Conservation (phyloP, 768 basidiomycete species). For the Phylloporus sp. region DNA sequence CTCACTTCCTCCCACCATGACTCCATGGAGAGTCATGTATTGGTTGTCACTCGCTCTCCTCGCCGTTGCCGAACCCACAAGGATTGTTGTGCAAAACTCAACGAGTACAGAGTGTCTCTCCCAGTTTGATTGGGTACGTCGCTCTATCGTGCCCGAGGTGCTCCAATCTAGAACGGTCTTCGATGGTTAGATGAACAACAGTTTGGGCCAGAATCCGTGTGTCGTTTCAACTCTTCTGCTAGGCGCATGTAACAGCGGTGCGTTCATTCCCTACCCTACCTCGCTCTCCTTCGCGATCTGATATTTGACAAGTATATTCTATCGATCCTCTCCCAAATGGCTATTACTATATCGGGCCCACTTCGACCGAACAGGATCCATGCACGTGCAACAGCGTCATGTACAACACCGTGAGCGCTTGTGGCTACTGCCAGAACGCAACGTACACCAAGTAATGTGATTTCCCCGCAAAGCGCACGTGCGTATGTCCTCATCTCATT, state of each 20-base stretch:
- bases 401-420: constrained; percentile 54
- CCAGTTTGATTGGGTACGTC: constrained; percentile 27
- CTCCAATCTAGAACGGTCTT: background rate
- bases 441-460: constrained; percentile 32
- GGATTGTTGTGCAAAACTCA: constrained; percentile 21
- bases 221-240: constrained; percentile 40
- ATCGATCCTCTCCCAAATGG: constrained; percentile 36
- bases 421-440: constrained; percentile 53
- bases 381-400: constrained; percentile 56
- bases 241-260: constrained; percentile 41
- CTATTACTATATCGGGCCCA: constrained; percentile 33
- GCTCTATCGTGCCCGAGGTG: no score
- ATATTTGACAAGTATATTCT: constrained; percentile 31
- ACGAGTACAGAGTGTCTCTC: constrained; percentile 18
- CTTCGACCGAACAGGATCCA: constrained; percentile 17
- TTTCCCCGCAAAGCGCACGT: background rate
- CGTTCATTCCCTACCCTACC: constrained; percentile 14
- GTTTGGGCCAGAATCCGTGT: constrained; percentile 45
- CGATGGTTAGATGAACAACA: constrained; percentile 34
- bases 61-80: constrained; percentile 7
- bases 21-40: background rate
- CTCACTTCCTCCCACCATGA: constrained; percentile 6
- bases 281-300: constrained; percentile 5
- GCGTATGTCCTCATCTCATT: constrained; percentile 1
- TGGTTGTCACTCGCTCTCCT: constrained; percentile 21